Conservation (phyloP, 768 basidiomycete genomes). For the Zangia roseola region DNA sequence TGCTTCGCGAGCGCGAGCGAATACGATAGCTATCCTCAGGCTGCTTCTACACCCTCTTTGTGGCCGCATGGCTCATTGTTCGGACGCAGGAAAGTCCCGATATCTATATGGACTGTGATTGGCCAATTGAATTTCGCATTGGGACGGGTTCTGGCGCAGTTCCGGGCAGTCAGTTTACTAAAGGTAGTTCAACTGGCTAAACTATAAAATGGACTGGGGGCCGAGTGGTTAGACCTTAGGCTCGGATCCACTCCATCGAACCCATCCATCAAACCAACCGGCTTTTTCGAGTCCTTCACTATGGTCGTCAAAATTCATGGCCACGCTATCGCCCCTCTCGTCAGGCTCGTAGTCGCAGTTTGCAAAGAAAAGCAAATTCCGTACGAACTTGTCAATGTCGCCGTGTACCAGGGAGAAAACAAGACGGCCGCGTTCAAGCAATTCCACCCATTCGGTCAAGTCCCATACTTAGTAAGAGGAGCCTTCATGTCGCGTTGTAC, state of each 20-base stretch:
- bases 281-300: background rate
- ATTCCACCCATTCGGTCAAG: constrained; percentile 40
- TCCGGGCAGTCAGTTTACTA: too few species aligned
- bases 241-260: background rate
- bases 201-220: constrained; percentile 3
- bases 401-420: constrained; percentile 35
- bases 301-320: constrained; percentile 51
- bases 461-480: constrained; percentile 32
- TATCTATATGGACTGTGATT: too few species aligned
- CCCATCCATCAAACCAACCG: background rate
- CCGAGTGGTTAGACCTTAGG: background rate
- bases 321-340: constrained; percentile 35
- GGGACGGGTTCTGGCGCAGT: too few species aligned
- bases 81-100: too few species aligned
- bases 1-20: too few species aligned
- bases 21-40: too few species aligned
- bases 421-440: constrained; percentile 32
- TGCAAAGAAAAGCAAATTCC: constrained; percentile 40
- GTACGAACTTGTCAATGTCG: constrained; percentile 37
- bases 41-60: too few species aligned
- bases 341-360: constrained; percentile 39
- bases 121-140: too few species aligned
- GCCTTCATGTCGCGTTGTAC: background rate
- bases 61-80: too few species aligned
- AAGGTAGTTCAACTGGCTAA: too few species aligned